Percentiles rank a stretch among this genome's conserved stretches.
Conservation (phyloP, 2,329 filamentous ascomycete genomes). For the Chaetomium sp. region DNA sequence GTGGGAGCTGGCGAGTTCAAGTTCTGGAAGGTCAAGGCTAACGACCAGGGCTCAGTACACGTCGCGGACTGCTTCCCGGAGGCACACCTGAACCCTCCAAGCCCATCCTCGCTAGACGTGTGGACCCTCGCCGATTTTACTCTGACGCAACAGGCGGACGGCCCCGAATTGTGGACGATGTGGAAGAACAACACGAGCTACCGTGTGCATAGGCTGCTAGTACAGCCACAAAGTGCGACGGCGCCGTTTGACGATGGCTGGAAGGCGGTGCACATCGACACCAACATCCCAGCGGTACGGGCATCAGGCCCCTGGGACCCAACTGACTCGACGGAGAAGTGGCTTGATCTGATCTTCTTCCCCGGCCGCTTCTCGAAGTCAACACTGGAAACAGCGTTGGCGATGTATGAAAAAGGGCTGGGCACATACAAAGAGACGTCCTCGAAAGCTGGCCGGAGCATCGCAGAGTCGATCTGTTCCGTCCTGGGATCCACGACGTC, state of each 20-base stretch:
- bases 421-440: constrained; percentile 35
- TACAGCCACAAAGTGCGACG: constrained; percentile 59
- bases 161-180: constrained; percentile 63
- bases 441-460: constrained; percentile 44
- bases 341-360: constrained; percentile 75
- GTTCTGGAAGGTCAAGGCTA: constrained; percentile 72
- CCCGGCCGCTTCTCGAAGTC: constrained; percentile 75
- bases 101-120: constrained; percentile 63
- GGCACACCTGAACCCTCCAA: constrained; percentile 57
- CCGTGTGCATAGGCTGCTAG: constrained; percentile 65
- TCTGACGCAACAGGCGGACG: constrained; percentile 45
- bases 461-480: constrained; percentile 71
- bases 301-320: constrained; percentile 57
- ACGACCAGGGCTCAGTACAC: constrained; percentile 56
- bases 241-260: constrained; percentile 62
- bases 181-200: constrained; percentile 83
- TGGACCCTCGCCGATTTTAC: constrained; percentile 77
- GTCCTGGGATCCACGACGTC: constrained; percentile 64
- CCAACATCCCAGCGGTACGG: constrained; percentile 46
- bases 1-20: constrained; percentile 87
- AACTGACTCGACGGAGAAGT: constrained; percentile 70
- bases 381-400: constrained; percentile 75
- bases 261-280: constrained; percentile 61
- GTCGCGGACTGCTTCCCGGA: constrained; percentile 67
- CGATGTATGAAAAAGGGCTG: constrained; percentile 68